Base-by-base conservation (phyloP, 352 stramenopile genomes). In the Phytophthora fragariae region DNA sequence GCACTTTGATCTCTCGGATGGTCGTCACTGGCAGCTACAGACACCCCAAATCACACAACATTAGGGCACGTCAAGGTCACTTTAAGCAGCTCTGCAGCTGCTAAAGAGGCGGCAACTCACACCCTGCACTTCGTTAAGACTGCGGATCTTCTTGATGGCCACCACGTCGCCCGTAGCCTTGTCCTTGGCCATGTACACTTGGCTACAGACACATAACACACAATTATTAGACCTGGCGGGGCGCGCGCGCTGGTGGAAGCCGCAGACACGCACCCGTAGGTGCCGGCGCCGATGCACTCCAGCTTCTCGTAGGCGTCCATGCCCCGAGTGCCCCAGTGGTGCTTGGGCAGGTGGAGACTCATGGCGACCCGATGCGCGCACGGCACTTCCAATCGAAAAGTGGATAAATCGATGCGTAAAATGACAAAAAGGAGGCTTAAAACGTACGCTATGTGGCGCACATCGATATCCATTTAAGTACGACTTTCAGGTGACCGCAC, bases 1-100 rank as follows among this genome's bases (percentile, higher is more conserved):
- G 87, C 72, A 99, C 98, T 90, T 99, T 99, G 68, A 99, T 99
- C 84, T 99, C 97, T 12, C 97, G 92, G 70, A 99, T 97, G 15
- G 98, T 97, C 46, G 96, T 99, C 55, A 98, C 87, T 0, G 97
- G 97, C 12, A 99, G 82, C 90, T 98, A 57, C 35, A 60, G 47
- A 57, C 9, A 52, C 15, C 17, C 10, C 44, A 14, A 52, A 12
- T 50, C 17, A 24, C 15, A 52, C 15, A 52, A 15, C 44, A 52
- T 24, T 46, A 46, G 12, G 24, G 24, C 35, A 21, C 19, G 19
- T 21, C 19, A 21, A 21, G 17, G 44, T 24, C 44, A 19, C 17
- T 52, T 52, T 11, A 19, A 12, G 44, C 44, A 12, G 17, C 44
- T 52, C 17, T 52, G n/a, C 44, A 52, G 15, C 17, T 6, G 19